phyloP scores from a whole-genome alignment of 1,284 basidiomycete genomes.

The Boletus austroedulis region DNA sequence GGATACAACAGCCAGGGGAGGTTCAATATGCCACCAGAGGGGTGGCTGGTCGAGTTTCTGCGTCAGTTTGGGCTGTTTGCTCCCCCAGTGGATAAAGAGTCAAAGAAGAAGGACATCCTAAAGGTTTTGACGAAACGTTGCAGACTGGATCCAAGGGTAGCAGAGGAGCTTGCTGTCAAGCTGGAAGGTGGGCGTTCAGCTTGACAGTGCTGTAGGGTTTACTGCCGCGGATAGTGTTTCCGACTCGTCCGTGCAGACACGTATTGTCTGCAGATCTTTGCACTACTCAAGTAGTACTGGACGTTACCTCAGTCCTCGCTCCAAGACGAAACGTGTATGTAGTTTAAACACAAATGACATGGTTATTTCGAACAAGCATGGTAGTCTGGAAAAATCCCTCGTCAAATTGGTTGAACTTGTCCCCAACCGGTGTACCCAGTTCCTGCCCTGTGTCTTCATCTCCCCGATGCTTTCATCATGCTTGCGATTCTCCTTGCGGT shows the following conservation, averaged over 20 bases:
- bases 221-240: not conserved
- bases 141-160: constrained; percentile 18
- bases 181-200: constrained; percentile 8
- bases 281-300: not conserved
- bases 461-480: too few relatives aligned
- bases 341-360: too few relatives aligned
- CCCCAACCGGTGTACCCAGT: too few relatives aligned
- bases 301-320: too few relatives aligned
- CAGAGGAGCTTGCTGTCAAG: constrained; percentile 21
- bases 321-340: too few relatives aligned
- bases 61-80: constrained; percentile 29
- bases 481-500: too few relatives aligned
- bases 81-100: constrained; percentile 20
- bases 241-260: constrained; percentile 7
- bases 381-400: too few relatives aligned
- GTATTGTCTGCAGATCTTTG: not conserved
- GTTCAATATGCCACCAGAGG: constrained; percentile 31
- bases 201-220: not conserved
- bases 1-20: constrained; percentile 13
- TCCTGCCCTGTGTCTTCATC: too few relatives aligned
- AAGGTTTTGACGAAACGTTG: constrained; percentile 33
- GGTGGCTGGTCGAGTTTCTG: constrained; percentile 27
- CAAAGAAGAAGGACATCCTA: constrained; percentile 26
- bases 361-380: too few relatives aligned
- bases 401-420: too few relatives aligned